A percentile compares a stretch with the other conserved stretches of the same genome.
Conservation (phyloP, 768 basidiomycete species). For the Podaxis pistillaris region DNA sequence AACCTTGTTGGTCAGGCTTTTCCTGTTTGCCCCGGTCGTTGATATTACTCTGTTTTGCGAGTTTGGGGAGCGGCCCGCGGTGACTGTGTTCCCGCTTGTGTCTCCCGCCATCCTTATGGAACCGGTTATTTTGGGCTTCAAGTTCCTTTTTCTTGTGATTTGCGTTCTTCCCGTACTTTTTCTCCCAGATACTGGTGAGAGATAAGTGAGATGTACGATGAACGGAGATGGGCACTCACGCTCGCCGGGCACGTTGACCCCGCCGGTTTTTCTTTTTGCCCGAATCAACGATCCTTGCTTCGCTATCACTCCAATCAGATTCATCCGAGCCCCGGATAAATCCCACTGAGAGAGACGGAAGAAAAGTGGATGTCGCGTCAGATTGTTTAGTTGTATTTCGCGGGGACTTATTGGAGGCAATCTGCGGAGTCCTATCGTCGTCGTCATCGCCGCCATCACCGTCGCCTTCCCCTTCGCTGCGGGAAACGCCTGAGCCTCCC, state of each 20-base stretch:
- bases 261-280: constrained; percentile 77
- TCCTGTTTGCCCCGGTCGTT: background rate
- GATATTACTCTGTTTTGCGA: background rate
- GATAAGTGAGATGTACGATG: constrained; percentile 1
- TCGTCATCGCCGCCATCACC: constrained; percentile 16
- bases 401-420: constrained; percentile 6
- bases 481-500: constrained; percentile 28
- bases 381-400: constrained; percentile 8
- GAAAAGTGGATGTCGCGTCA: constrained; percentile 47
- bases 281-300: constrained; percentile 47
- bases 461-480: constrained; percentile 15
- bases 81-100: background rate
- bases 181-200: constrained; percentile 89
- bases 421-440: constrained; percentile 17
- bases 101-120: background rate
- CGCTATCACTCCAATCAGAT: constrained; percentile 73
- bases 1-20: constrained; percentile 1
- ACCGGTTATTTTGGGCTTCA: constrained; percentile 1
- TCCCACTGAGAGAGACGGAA: constrained; percentile 86
- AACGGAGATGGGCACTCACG: constrained; percentile 57
- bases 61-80: background rate
- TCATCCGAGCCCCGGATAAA: constrained; percentile 76
- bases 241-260: constrained; percentile 90
- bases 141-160: constrained; percentile 75
- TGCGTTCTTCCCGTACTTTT: constrained; percentile 88